phyloP scores from a whole-genome alignment of 371 early-diverging fungal species.

The Syncephalastrum sp. region DNA sequence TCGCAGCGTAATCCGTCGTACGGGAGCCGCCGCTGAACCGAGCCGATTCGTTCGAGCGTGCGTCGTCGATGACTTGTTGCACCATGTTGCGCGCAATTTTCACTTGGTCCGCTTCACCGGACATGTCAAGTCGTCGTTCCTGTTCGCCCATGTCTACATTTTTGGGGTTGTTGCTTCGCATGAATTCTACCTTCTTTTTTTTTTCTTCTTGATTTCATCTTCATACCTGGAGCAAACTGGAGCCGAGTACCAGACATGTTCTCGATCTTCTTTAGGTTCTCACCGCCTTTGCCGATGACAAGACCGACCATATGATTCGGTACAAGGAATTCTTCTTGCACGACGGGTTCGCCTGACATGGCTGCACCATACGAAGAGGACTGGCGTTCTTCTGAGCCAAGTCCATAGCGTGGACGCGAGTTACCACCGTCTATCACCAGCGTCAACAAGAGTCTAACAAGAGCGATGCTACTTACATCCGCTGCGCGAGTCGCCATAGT shows the following conservation, averaged over 20 bases:
- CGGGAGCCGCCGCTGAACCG: conserved; percentile 12
- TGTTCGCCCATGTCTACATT: conserved; percentile 38
- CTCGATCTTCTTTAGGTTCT: conserved; percentile 80
- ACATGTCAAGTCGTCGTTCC: conserved; percentile 64
- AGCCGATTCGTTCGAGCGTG: conserved; percentile 29
- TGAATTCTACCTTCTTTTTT: background rate
- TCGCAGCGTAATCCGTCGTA: background rate
- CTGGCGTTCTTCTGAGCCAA: conserved; percentile 52
- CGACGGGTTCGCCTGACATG: conserved; percentile 19
- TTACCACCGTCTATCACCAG: too few species aligned
- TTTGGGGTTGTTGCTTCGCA: background rate
- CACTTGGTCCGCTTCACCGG: conserved; percentile 63
- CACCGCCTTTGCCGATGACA: conserved; percentile 85
- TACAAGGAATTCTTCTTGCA: conserved; percentile 54
- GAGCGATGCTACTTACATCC: conserved; percentile 19
- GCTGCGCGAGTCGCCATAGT: conserved; percentile 37
- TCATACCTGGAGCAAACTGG: conserved; percentile 66
- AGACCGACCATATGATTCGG: conserved; percentile 77
- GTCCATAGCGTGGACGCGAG: conserved; percentile 44
- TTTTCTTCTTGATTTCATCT: background rate
- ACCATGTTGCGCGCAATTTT: conserved; percentile 66
- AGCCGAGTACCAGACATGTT: conserved; percentile 67
- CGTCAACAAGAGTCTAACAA: background rate
- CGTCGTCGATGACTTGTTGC: conserved; percentile 47
- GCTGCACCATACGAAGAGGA: conserved; percentile 11